A percentile compares a stretch with the other conserved stretches of the same genome.
Evolutionary conservation across 345 rosid genomes (phyloP).

Genomic region (Syzygium oleosum): DNA sequence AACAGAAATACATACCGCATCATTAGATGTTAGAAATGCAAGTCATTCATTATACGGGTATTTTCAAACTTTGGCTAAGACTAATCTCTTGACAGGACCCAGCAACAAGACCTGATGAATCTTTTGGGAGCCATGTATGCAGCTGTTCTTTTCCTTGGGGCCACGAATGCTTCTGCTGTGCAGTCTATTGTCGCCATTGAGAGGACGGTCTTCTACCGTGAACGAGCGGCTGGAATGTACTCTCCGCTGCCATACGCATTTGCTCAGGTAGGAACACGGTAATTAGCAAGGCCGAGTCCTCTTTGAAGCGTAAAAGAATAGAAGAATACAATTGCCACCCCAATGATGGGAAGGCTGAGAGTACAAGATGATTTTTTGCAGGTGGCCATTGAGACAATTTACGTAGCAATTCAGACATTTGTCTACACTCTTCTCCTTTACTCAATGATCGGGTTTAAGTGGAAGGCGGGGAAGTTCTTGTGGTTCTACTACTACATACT

Average conservation of each 20-base stretch:
- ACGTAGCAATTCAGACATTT: background rate
- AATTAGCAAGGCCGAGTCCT: background rate
- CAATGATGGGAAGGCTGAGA: background rate
- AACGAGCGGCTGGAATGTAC: conserved; percentile 77
- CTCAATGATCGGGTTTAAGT: background rate
- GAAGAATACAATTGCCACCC: background rate
- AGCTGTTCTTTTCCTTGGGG: conserved; percentile 55
- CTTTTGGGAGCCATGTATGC: conserved; percentile 61
- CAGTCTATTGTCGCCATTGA: conserved; percentile 55
- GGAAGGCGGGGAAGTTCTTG: background rate
- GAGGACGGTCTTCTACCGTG: conserved; percentile 67
- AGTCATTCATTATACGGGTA: background rate
- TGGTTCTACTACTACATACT: background rate
- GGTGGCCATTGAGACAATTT: background rate
- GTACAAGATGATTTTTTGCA: background rate
- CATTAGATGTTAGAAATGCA: background rate
- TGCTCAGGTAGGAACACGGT: conserved; percentile 31
- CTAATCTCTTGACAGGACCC: conserved; percentile 17
- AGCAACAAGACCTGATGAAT: conserved; percentile 45
- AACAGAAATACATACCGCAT: background rate
- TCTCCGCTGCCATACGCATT: conserved; percentile 66
- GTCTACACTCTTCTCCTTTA: background rate
- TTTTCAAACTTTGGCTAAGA: background rate
- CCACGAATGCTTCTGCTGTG: conserved; percentile 40
- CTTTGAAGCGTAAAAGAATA: background rate